These are phyloP conservation scores for Calonectria hawksworthii DNA, from an alignment of 2,329 filamentous ascomycete genomes.

Conservation along the genomic window DNA sequence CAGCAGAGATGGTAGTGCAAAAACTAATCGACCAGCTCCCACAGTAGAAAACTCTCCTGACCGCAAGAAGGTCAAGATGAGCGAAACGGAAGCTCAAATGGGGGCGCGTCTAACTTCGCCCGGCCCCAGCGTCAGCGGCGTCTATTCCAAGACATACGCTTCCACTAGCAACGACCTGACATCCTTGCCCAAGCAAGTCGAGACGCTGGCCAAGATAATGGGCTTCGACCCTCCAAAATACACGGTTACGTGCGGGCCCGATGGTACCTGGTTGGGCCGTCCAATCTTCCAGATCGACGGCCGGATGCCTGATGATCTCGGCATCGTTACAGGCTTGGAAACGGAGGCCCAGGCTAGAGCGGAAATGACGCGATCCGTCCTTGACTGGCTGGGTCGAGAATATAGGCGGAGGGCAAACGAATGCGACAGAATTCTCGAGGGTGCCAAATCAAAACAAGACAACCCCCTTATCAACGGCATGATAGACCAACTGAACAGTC, in stretches of 20 bases:
- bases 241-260: conserved; percentile 32
- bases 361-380: conserved; percentile 55
- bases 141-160: background rate
- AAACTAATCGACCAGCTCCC: conserved; percentile 17
- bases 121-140: background rate
- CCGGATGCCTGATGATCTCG: conserved; percentile 50
- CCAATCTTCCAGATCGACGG: conserved; percentile 51
- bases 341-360: conserved; percentile 54
- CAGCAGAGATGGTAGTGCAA: background rate
- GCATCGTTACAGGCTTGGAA: conserved; percentile 50
- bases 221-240: conserved; percentile 53
- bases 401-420: conserved; percentile 26
- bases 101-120: conserved; percentile 10
- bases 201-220: conserved; percentile 51
- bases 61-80: conserved; percentile 32
- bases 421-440: background rate
- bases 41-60: conserved; percentile 16
- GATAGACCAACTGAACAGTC: background rate
- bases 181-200: conserved; percentile 45
- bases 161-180: background rate
- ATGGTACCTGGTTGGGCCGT: conserved; percentile 53
- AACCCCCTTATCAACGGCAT: background rate
- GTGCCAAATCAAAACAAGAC: background rate
- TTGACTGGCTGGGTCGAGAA: conserved; percentile 53
- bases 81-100: conserved; percentile 30